These are phyloP conservation scores for Phytopythium delawarense DNA, from an alignment of 352 stramenopile genomes.

Conservation along the genomic window DNA sequence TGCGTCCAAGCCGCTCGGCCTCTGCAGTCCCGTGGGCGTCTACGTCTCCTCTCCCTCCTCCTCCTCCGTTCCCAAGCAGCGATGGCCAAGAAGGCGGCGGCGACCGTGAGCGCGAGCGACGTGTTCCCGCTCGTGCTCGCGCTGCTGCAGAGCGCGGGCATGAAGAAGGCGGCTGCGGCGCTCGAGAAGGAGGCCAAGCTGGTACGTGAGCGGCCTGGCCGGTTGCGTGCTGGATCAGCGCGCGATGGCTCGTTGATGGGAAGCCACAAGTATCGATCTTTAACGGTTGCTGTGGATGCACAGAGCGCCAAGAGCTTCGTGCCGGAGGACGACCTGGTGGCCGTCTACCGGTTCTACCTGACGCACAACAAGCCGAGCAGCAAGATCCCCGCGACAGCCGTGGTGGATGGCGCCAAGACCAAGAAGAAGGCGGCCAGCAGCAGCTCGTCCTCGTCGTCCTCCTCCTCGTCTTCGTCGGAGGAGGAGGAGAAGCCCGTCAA, in stretches of 20 bases:
- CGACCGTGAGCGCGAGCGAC: conserved; percentile 56
- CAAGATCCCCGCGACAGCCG: conserved; percentile 44
- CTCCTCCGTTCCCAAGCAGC: not conserved
- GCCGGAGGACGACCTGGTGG: conserved; percentile 61
- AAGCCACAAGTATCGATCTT: conserved; percentile 1
- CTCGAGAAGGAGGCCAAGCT: conserved; percentile 75
- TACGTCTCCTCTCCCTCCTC: not conserved
- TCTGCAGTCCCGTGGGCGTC: not conserved
- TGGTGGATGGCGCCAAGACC: conserved; percentile 49
- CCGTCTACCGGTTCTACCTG: conserved; percentile 73
- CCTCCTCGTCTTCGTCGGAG: conserved; percentile 9
- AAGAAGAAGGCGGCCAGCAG: conserved; percentile 30
- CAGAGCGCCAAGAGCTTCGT: conserved; percentile 50
- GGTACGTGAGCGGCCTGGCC: conserved; percentile 17
- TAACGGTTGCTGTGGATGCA: conserved; percentile 3
- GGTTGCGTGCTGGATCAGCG: no score
- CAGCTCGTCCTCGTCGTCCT: conserved; percentile 16
- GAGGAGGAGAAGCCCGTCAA: conserved; percentile 20
- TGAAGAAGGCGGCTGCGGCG: conserved; percentile 65
- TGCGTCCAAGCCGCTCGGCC: not conserved
- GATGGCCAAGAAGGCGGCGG: conserved; percentile 24
- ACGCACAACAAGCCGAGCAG: conserved; percentile 32
- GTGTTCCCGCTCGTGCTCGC: conserved; percentile 72
- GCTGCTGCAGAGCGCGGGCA: conserved; percentile 53
- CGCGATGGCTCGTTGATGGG: no score